Conservation (phyloP, 2,329 filamentous ascomycete genomes). For the Pyricularia grisea region DNA sequence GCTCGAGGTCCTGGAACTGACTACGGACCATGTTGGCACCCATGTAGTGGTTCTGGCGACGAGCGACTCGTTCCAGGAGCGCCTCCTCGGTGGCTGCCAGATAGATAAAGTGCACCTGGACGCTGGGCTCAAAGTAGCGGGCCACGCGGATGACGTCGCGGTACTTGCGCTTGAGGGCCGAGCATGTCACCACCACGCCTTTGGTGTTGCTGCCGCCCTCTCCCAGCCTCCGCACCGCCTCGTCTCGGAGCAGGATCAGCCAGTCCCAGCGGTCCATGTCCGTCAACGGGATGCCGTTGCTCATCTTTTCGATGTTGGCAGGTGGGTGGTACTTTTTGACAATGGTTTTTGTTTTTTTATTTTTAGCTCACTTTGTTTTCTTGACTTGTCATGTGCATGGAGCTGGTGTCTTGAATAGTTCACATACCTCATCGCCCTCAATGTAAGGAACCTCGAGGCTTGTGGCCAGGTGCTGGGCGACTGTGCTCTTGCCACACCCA, state of each 20-base stretch:
- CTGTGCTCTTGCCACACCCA: conserved; percentile 70
- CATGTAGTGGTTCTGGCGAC: conserved; percentile 85
- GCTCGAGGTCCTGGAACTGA: conserved; percentile 82
- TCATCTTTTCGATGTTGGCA: conserved; percentile 88
- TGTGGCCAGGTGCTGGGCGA: conserved; percentile 55
- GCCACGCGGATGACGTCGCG: conserved; percentile 82
- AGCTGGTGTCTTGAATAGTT: background rate
- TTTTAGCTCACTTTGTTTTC: too few relatives aligned
- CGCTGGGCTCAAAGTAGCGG: conserved; percentile 61
- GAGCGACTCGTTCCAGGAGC: conserved; percentile 64
- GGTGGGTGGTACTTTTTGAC: conserved; percentile 57
- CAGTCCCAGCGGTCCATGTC: conserved; percentile 97
- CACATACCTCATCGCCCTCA: conserved; percentile 64
- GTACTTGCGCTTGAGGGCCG: conserved; percentile 93
- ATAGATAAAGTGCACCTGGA: conserved; percentile 89
- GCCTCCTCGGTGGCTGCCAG: conserved; percentile 69
- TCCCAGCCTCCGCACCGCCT: conserved; percentile 46
- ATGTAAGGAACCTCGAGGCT: conserved; percentile 60
- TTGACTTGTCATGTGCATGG: conserved; percentile 4
- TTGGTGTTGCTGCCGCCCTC: conserved; percentile 32
- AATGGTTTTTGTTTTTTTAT: too few relatives aligned
- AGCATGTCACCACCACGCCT: conserved; percentile 93
- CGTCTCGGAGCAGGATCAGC: conserved; percentile 70
- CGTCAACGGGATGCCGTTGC: conserved; percentile 69
- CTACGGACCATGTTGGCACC: conserved; percentile 90